Percentiles rank a stretch among this genome's conserved stretches.
phyloP scores from a whole-genome alignment of 805 yeast genomes.

The Nakazawaea siamensis region DNA sequence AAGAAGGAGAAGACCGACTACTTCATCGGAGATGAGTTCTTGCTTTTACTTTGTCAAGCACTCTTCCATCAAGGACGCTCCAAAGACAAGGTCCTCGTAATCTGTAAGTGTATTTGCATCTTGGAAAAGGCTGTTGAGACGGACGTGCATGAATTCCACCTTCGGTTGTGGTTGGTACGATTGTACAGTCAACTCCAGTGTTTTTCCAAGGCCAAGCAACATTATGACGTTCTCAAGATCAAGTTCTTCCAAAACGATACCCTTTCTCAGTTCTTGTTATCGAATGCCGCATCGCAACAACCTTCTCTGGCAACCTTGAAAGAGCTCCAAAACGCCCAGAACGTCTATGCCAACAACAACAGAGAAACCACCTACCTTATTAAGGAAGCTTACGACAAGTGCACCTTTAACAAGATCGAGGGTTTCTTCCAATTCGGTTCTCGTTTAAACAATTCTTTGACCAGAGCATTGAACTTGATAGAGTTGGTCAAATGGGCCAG shows the following conservation, averaged over 20 bases:
- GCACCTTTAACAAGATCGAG: constrained; percentile 56
- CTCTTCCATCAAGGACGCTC: constrained; percentile 13
- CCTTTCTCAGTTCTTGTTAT: constrained; percentile 42
- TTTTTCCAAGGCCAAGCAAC: constrained; percentile 35
- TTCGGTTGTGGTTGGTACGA: constrained; percentile 63
- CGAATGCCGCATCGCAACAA: constrained; percentile 36
- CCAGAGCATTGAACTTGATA: constrained; percentile 28
- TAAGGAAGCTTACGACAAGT: constrained; percentile 45
- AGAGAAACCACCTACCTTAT: constrained; percentile 42
- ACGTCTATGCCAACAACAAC: constrained; percentile 47
- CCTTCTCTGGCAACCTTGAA: constrained; percentile 32
- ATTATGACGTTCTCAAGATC: constrained; percentile 49
- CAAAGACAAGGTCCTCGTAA: constrained; percentile 12
- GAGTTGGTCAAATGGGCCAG: constrained; percentile 26
- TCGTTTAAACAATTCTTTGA: constrained; percentile 41
- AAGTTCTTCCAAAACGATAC: constrained; percentile 76
- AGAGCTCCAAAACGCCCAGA: constrained; percentile 27
- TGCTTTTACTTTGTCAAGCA: constrained; percentile 44
- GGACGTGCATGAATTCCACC: constrained; percentile 69
- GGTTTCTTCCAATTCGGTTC: constrained; percentile 57
- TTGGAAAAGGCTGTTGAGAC: constrained; percentile 45
- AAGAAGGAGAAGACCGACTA: constrained; percentile 55
- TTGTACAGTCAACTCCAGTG: constrained; percentile 55
- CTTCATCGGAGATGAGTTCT: constrained; percentile 58
- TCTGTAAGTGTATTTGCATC: constrained; percentile 36